Base-by-base conservation (phyloP, 2,329 filamentous ascomycete genomes). In the Fusarium mangiferae region DNA sequence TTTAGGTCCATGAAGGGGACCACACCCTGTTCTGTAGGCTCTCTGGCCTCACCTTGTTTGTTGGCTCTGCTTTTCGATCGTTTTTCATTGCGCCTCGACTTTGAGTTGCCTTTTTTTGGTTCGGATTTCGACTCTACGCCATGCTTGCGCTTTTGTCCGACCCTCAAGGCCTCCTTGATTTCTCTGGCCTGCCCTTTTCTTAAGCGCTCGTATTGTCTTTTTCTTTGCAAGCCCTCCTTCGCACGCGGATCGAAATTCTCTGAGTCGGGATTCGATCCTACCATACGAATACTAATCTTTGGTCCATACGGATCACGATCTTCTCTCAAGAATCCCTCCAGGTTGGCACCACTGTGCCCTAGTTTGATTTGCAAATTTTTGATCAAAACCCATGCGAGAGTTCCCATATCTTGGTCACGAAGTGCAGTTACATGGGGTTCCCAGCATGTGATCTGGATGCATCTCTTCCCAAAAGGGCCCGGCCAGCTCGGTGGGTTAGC, bases 291-390 rank as follows among this genome's bases (percentile, higher is more conserved):
- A 46, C 89, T 85, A n/a, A 94, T 77, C 73, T 89, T 91, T 13
- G 72, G 82, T 14, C 72, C 70, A 15, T 41, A 84, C 15, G 77
- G 72, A 3, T 76, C 75, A 11, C 82, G 82, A 75, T 96, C 93
- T 58, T 87, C 86, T 73, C 92, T 90, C 28, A 98, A 81, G 60
- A 85, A 89, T 5, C 93, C 95, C 81, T 98, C 95, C 0, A 98
- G 83, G 66, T 88, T 88, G 8, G 81, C 79, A 33, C 80, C 84
- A 52, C 87, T 85, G 55, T 79, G 84, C 18, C 88, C 88, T 26
- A 82, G 83, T 72, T 92, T 94, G 71, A 94, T 86, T 26, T 92
- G 92, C 7, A 97, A 86, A 76, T 98, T 98, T 28, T 85, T 87
- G 11, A 98, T 81, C 8, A 83, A 83, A 5, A 97, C 83, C 85